Evolutionary conservation across 2,329 filamentous ascomycete species (phyloP).

Genomic region (Dichotomopilus funicola): DNA sequence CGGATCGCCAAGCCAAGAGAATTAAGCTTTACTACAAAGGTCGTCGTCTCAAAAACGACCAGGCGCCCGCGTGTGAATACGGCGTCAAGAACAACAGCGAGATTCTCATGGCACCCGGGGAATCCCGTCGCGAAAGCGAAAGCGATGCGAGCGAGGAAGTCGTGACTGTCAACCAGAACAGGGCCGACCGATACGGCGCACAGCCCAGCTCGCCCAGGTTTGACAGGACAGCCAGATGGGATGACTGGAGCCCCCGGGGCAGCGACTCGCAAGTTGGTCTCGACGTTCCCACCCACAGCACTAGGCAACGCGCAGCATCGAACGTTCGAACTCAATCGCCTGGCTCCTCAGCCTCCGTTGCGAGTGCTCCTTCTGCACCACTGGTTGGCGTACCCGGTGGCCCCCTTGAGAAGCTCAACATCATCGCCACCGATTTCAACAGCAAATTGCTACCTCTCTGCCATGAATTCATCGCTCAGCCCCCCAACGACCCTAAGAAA

Average conservation of each 20-base stretch:
- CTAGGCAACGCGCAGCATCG: conserved; percentile 28
- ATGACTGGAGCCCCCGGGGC: conserved; percentile 36
- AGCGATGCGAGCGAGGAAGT: conserved; percentile 38
- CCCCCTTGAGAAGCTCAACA: conserved; percentile 57
- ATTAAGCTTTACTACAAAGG: conserved; percentile 71
- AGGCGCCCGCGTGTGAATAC: conserved; percentile 50
- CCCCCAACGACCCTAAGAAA: conserved; percentile 62
- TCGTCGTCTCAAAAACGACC: conserved; percentile 59
- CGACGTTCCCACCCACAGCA: conserved; percentile 31
- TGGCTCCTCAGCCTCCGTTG: conserved; percentile 27
- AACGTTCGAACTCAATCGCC: conserved; percentile 26
- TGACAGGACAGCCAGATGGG: conserved; percentile 6
- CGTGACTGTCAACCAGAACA: conserved; percentile 35
- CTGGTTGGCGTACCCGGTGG: conserved; percentile 34
- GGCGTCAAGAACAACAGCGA: conserved; percentile 58
- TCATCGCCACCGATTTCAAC: conserved; percentile 59
- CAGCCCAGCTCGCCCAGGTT: conserved; percentile 3
- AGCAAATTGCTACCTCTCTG: conserved; percentile 60
- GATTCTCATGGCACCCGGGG: conserved; percentile 50
- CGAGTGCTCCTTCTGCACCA: conserved; percentile 28
- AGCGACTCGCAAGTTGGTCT: conserved; percentile 37
- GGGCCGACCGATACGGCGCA: conserved; percentile 31
- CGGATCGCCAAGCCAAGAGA: conserved; percentile 42
- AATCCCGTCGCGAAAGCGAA: conserved; percentile 29
- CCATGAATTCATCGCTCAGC: conserved; percentile 51